Evolutionary conservation across 257 asterid genomes (phyloP).

Genomic region (Solanum piurae): DNA sequence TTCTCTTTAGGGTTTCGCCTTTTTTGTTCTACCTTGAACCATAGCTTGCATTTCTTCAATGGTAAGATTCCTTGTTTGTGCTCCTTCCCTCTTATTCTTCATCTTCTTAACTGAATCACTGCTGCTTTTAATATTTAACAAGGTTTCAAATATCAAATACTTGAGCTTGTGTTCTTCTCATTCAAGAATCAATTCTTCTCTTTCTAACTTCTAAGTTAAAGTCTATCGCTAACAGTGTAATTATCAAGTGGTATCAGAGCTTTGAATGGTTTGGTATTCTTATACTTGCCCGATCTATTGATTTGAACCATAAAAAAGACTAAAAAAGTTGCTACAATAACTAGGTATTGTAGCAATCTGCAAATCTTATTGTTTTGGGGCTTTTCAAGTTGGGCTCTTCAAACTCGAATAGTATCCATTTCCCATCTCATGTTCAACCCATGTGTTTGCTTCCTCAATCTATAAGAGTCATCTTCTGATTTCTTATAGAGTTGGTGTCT

Average conservation of each 20-base stretch:
- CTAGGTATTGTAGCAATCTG: not conserved
- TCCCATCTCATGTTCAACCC: not conserved
- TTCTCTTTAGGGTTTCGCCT: not conserved
- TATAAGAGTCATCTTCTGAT: not conserved
- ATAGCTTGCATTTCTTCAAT: not conserved
- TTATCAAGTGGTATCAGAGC: not conserved
- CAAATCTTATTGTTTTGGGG: not conserved
- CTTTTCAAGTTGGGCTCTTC: not conserved
- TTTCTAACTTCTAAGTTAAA: not conserved
- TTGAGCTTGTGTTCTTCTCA: not conserved
- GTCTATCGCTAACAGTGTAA: not conserved
- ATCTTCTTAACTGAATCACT: not conserved
- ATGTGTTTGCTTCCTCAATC: not conserved
- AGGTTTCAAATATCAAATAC: not conserved
- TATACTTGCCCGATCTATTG: not conserved
- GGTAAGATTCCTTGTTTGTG: not conserved
- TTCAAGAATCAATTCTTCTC: not conserved
- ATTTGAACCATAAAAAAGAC: not conserved
- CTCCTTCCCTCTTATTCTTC: not conserved
- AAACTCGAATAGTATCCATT: not conserved
- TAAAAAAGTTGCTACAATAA: not conserved
- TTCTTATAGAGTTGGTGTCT: not conserved
- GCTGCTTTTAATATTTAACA: not conserved
- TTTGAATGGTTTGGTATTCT: not conserved
- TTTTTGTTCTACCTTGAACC: not conserved